Evolutionary conservation across 169 alveolate species (phyloP).

Genomic region (Theileria annulata): DNA sequence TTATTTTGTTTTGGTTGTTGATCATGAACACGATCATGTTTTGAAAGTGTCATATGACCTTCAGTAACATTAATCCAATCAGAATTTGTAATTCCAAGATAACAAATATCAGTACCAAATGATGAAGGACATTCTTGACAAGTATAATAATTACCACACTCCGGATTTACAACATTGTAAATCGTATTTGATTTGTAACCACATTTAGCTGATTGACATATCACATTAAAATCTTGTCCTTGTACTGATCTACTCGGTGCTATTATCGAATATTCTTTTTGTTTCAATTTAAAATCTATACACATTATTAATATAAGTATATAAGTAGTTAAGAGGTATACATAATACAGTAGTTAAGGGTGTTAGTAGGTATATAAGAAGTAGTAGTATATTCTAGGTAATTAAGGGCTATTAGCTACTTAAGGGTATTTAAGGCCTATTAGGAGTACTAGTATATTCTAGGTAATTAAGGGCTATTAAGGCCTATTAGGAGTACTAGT

Average conservation of each 20-base stretch:
- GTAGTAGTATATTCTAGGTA: too few relatives aligned
- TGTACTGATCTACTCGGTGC: not conserved
- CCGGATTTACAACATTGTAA: constrained; percentile 26
- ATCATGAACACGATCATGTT: constrained; percentile 5
- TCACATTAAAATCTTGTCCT: constrained; percentile 12
- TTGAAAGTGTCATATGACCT: constrained; percentile 9
- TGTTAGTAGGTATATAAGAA: too few relatives aligned
- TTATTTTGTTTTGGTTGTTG: not conserved
- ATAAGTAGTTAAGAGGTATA: too few relatives aligned
- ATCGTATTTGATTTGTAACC: constrained; percentile 8
- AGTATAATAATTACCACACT: constrained; percentile 47
- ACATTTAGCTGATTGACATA: constrained; percentile 60
- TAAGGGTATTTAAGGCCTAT: too few relatives aligned
- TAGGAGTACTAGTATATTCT: too few relatives aligned
- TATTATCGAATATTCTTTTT: constrained; percentile 14
- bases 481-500: too few relatives aligned
- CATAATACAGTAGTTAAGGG: too few relatives aligned
- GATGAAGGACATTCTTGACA: constrained; percentile 55
- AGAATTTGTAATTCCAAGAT: constrained; percentile 19
- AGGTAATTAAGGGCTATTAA: too few relatives aligned
- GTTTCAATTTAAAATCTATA: constrained; percentile 16
- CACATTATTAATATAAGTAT: not conserved
- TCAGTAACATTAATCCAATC: constrained; percentile 36
- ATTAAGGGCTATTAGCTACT: too few relatives aligned
- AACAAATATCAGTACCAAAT: constrained; percentile 37